Base-by-base conservation (phyloP, 2,329 filamentous ascomycete species). In the Cladophialophora exuberans region DNA sequence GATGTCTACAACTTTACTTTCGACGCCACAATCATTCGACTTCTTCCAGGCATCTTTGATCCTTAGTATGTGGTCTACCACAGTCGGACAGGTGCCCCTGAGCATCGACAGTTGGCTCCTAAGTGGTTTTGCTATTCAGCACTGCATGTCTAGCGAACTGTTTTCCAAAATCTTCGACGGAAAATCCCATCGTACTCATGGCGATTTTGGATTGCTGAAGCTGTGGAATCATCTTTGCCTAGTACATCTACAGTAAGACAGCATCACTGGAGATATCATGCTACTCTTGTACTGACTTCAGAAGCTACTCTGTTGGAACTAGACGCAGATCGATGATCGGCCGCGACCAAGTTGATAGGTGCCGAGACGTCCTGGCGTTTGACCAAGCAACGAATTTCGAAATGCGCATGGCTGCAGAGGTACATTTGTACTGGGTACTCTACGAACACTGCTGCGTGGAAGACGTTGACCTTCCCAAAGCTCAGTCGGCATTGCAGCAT, bases 21-120 rank as follows among this genome's bases (percentile, higher is more conserved):
- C 62, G 2, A 67, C 70, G 3, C 72, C 74, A 4, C 74, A 77
- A 43, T 57, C 70, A 2, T 64, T 74, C 9, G 72, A 73, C 20
- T 77, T 76, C 58, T 76, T 77, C 38, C 74, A 77, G 60, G 71
- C 74, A 6, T 65, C 67, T 6, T 58, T 77, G 1, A 66, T 77
- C n/a, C 63, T 77, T 3, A 72, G 70, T 46, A 62, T 77, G 63
- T 77, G 75, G 75, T 77, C 75, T 3, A 78, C 74, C 0, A 77
- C 75, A 1, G 73, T 76, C 22, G 73, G 73, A 1, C 72, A 76
- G 51, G 67, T 72, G 7, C 74, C 73, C 1, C 57, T 78, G 52
- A 74, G 72, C 39, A 69, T 77, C 25, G 74, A 77, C 60, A 76
- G 73, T 47, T 77, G 74, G 75, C 69, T 76, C 17, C 62, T 76